Evolutionary conservation across 2,329 filamentous ascomycete genomes (phyloP), one percentile per base, ranked within the genome.

Genomic region (Diaporthe ilicicola): DNA sequence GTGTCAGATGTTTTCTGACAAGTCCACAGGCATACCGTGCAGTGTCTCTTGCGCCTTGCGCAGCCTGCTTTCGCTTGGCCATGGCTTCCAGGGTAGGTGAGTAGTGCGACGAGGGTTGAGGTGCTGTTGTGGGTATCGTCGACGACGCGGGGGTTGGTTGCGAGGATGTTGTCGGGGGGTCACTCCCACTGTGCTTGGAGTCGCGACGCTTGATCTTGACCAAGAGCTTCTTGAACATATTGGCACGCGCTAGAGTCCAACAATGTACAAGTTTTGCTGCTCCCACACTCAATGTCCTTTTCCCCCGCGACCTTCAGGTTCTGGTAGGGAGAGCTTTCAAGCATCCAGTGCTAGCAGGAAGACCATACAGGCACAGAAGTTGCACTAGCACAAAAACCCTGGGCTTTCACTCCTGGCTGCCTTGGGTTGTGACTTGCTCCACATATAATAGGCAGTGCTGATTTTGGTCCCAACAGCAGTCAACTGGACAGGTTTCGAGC

Each of bases 31-130:
- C 48, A 70, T 67, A 64, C 62, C 71, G 71, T 55, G 54, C 29
- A 51, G 67, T 70, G n/a, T 62, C 27, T 29, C 71, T 65, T 32
- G 53, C 54, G n/a, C 68, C 71, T 72, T 72, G 71, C 27, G 27
- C 54, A 22, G 22, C 62, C 27, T 56, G 59, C 67, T 44, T 55
- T 24, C 56, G 32, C 29, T 62, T 70, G 44, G 39, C 17, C 71
- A 72, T 72, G 17, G 42, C 46, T 22, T 17, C 17, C 7, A 59
- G 27, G n/a, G 66, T 15, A n/a, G 19, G 2, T 48, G 42, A 19
- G 32, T 34, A 12, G n/a, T 39, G 24, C 48, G 39, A n/a, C 44
- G 46, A 27, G 24, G 44, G 9, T 42, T 59, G 65, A 32, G 29
- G 53, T 24, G 12, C n/a, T 24, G 44, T 27, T 42, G 29, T 10